Percentiles rank a stretch among this genome's conserved stretches.
phyloP scores from a whole-genome alignment of 2,329 filamentous ascomycete species.

The Hypoxylon sp. region DNA sequence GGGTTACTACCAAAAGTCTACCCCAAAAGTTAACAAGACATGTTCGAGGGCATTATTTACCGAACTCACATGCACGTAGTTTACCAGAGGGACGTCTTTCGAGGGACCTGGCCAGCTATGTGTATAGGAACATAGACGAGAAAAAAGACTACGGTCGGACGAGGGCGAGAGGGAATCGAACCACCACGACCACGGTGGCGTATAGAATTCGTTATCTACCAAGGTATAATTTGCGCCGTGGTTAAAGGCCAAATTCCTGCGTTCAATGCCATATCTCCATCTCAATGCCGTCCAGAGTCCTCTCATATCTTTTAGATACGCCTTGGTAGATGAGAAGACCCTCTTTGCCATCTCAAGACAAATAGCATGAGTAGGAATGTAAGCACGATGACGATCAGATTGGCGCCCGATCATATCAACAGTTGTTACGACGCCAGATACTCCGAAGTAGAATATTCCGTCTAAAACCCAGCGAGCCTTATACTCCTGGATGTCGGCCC shows the following conservation, averaged over 20 bases:
- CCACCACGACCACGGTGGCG: background rate
- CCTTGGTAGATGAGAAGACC: background rate
- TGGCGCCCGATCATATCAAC: background rate
- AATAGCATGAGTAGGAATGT: background rate
- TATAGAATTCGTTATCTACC: background rate
- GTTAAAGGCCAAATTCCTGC: background rate
- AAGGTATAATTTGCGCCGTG: background rate
- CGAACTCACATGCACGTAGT: background rate
- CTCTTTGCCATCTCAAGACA: background rate
- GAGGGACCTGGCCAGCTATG: background rate
- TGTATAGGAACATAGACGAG: background rate
- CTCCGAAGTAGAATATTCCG: background rate
- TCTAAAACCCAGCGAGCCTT: background rate
- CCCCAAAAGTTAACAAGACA: background rate
- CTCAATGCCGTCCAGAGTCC: background rate
- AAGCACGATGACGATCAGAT: background rate
- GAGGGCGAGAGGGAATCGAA: background rate
- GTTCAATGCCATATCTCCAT: background rate
- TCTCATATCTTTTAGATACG: background rate
- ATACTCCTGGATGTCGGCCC: background rate
- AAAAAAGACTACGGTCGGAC: background rate
- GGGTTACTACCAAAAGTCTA: background rate
- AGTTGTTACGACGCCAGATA: background rate
- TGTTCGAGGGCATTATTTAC: background rate
- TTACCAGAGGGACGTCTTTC: background rate